Percentiles rank a stretch among this genome's conserved stretches.
phyloP scores from a whole-genome alignment of 805 yeast species.

The Schizosaccharomyces pombe region DNA sequence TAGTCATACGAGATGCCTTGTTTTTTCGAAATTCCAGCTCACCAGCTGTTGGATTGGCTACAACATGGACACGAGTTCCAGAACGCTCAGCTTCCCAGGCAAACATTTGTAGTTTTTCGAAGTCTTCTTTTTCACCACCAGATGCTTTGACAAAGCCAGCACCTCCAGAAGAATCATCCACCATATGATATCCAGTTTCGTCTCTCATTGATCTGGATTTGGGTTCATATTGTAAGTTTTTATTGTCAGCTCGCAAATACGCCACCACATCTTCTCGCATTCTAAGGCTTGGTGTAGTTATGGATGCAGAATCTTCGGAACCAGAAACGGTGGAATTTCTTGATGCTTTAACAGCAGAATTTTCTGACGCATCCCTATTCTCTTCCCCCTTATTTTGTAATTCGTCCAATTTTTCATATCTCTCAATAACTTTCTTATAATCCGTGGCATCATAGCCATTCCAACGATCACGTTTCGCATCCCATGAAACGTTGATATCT shows the following conservation, averaged over 20 bases:
- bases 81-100: slow-evolving; percentile 24
- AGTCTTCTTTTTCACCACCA: slow-evolving; percentile 31
- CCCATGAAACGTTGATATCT: slow-evolving; percentile 25
- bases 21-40: slow-evolving; percentile 18
- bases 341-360: slow-evolving; percentile 7
- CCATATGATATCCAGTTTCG: slow-evolving; percentile 28
- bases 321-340: slow-evolving; percentile 15
- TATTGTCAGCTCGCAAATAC: slow-evolving; percentile 29
- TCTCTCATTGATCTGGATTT: slow-evolving; percentile 14
- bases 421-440: slow-evolving; percentile 27
- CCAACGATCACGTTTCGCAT: slow-evolving; percentile 60
- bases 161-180: slow-evolving; percentile 12
- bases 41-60: slow-evolving; percentile 27
- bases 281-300: slow-evolving; percentile 21
- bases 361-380: slow-evolving; percentile 6
- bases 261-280: slow-evolving; percentile 58
- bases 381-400: slow-evolving; percentile 10
- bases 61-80: slow-evolving; percentile 13
- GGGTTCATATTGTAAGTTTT: slow-evolving; percentile 24
- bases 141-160: not conserved
- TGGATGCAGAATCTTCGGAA: slow-evolving; percentile 15
- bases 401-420: slow-evolving; percentile 22
- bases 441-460: slow-evolving; percentile 48
- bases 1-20: not conserved
- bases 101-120: slow-evolving; percentile 25